A percentile compares a stretch with the other conserved stretches of the same genome.
phyloP scores from a whole-genome alignment of 2,329 filamentous ascomycete species.

The Neurospora crassa region DNA sequence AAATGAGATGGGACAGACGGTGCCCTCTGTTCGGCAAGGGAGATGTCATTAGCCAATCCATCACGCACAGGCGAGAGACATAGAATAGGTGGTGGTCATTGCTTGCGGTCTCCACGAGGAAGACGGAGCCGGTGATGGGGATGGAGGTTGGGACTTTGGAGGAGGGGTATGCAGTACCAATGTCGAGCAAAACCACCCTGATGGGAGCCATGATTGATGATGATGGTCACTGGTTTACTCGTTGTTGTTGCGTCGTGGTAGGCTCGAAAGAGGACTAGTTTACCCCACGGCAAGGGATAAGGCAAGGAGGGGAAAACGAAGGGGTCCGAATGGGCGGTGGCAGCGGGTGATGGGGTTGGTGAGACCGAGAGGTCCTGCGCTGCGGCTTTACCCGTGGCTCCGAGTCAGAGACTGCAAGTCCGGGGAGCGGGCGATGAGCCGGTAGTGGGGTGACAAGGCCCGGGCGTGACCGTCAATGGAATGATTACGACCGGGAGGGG shows the following conservation, averaged over 20 bases:
- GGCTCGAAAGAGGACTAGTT: background rate
- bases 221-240: background rate
- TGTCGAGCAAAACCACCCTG: slow-evolving; percentile 46
- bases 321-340: background rate
- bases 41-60: slow-evolving; percentile 30
- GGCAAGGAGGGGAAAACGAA: background rate
- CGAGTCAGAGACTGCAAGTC: background rate
- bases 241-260: background rate
- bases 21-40: slow-evolving; percentile 52
- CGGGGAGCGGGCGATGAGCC: background rate
- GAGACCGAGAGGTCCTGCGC: background rate
- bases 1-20: slow-evolving; percentile 74
- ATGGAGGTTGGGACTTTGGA: background rate
- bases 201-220: slow-evolving; percentile 26
- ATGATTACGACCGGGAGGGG: background rate
- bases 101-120: slow-evolving; percentile 4
- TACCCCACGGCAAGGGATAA: background rate
- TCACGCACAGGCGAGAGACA: slow-evolving; percentile 22
- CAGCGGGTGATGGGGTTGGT: background rate
- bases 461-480: background rate
- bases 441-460: background rate
- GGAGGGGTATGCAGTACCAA: slow-evolving; percentile 32
- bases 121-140: slow-evolving; percentile 10
- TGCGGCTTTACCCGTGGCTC: background rate
- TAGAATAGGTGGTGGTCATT: slow-evolving; percentile 10